These are phyloP conservation scores for Striga hermonthica DNA, from an alignment of 305 asterid species.

Conservation along the genomic window DNA sequence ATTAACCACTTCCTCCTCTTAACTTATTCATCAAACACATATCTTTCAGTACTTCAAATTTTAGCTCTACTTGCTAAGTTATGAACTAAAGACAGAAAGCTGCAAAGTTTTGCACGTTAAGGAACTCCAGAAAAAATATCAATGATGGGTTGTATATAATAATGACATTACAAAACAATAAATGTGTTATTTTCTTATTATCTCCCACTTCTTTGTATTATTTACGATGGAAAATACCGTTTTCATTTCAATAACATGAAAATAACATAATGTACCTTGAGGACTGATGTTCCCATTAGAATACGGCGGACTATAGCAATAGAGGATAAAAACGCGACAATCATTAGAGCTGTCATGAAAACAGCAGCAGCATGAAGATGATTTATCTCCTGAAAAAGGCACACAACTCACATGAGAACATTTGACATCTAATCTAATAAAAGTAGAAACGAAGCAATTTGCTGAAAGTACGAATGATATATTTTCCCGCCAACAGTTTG, in stretches of 20 bases:
- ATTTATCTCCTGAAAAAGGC: constrained; percentile 61
- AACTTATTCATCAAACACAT: no score
- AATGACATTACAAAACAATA: neutral
- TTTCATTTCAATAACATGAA: constrained; percentile 18
- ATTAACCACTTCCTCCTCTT: no score
- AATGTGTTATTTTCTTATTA: neutral
- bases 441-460: no score
- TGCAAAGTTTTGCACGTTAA: neutral
- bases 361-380: constrained; percentile 92
- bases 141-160: no score
- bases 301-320: constrained; percentile 91
- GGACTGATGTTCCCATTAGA: constrained; percentile 95
- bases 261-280: constrained; percentile 62
- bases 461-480: no score
- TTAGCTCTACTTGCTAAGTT: no score
- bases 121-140: no score
- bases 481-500: no score
- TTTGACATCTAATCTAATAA: neutral
- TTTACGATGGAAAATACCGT: neutral
- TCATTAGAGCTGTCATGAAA: constrained; percentile 76
- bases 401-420: constrained; percentile 31
- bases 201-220: neutral
- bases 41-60: no score
- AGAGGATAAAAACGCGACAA: constrained; percentile 75
- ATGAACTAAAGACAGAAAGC: neutral